These are phyloP conservation scores for Cryphonectria nitschkei DNA, from an alignment of 2,329 filamentous ascomycete genomes.

Conservation along the genomic window DNA sequence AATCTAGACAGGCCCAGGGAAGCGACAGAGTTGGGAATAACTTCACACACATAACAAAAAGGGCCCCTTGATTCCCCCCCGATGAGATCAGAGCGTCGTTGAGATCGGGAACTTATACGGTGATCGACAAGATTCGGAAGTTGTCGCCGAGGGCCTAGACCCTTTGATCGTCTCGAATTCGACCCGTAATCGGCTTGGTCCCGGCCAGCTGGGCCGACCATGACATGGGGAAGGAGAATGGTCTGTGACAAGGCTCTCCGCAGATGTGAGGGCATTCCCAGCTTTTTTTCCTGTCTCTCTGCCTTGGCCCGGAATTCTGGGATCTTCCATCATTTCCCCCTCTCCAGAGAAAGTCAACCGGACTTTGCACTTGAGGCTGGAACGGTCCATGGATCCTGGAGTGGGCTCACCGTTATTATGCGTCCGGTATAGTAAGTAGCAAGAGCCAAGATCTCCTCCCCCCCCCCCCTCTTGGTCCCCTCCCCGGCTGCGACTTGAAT, in stretches of 20 bases:
- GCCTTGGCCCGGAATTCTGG: background rate
- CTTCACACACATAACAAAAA: background rate
- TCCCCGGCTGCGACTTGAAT: background rate
- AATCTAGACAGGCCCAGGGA: background rate
- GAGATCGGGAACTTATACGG: background rate
- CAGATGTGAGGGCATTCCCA: constrained; percentile 19
- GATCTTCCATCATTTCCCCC: background rate
- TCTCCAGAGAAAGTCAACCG: background rate
- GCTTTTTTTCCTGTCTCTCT: background rate
- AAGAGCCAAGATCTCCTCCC: background rate
- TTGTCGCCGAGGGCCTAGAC: constrained; percentile 1
- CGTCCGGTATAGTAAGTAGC: background rate
- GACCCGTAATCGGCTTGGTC: background rate
- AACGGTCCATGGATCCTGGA: background rate
- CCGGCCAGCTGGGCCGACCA: background rate
- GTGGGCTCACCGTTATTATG: background rate
- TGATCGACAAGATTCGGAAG: constrained; percentile 3
- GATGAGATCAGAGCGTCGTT: background rate
- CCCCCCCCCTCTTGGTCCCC: no score
- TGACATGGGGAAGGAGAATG: background rate
- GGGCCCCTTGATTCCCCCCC: no score
- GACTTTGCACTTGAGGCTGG: background rate
- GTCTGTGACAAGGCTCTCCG: constrained; percentile 5
- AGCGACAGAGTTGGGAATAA: constrained; percentile 1
- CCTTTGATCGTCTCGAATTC: background rate